Evolutionary conservation across 1,284 basidiomycete genomes (phyloP).

Genomic region (Prillingera fragicola): DNA sequence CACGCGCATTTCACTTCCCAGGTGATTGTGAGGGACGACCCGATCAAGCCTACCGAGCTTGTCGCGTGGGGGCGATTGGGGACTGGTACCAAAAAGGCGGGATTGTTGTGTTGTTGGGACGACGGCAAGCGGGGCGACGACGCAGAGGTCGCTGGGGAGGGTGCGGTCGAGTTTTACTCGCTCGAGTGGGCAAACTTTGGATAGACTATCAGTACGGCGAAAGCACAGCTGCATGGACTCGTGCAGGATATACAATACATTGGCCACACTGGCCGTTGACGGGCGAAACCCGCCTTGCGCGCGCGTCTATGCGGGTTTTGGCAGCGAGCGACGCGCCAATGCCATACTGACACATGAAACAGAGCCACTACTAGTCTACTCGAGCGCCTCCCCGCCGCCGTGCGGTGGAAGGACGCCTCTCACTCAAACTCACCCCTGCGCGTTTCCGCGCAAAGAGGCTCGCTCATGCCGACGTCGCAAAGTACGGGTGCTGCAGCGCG

Average conservation of each 20-base stretch:
- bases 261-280: not conserved
- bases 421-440: too few relatives aligned
- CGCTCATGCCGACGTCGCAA: slow-evolving; percentile 39
- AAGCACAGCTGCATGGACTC: not conserved
- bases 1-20: slow-evolving; percentile 93
- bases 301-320: too few relatives aligned
- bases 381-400: too few relatives aligned
- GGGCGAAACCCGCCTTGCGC: not conserved
- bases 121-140: slow-evolving; percentile 42
- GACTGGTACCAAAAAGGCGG: slow-evolving; percentile 96
- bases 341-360: too few relatives aligned
- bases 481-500: slow-evolving; percentile 76
- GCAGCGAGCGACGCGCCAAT: too few relatives aligned
- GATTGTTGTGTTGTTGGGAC: slow-evolving; percentile 83
- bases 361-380: too few relatives aligned
- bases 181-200: slow-evolving; percentile 92
- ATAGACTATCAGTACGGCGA: slow-evolving; percentile 42
- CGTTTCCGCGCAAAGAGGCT: too few relatives aligned
- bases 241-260: not conserved
- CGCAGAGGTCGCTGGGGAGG: slow-evolving; percentile 31
- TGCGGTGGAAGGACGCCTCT: too few relatives aligned
- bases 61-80: slow-evolving; percentile 92
- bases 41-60: slow-evolving; percentile 78
- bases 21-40: slow-evolving; percentile 60
- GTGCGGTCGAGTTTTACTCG: slow-evolving; percentile 67